A percentile compares a stretch with the other conserved stretches of the same genome.
Evolutionary conservation across 768 basidiomycete genomes (phyloP).

Genomic region (Lactifluus piperatus): DNA sequence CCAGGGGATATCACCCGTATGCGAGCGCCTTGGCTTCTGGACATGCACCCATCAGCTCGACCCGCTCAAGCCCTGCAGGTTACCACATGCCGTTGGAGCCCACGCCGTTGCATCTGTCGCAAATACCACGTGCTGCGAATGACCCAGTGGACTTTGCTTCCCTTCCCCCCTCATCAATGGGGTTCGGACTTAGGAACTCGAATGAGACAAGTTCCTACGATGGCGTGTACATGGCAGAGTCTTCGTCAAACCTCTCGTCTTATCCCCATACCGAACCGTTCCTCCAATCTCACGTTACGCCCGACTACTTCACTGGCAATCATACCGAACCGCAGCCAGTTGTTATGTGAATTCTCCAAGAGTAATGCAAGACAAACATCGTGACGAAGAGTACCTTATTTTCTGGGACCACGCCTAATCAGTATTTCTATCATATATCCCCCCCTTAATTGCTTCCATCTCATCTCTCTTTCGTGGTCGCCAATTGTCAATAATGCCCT

Average conservation of each 20-base stretch:
- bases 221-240: conserved; percentile 26
- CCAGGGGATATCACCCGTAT: conserved; percentile 32
- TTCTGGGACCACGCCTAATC: conserved; percentile 7
- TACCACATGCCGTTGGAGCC: conserved; percentile 42
- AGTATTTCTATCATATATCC: conserved; percentile 1
- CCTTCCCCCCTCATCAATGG: conserved; percentile 11
- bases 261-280: conserved; percentile 3
- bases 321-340: conserved; percentile 19
- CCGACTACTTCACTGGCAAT: conserved; percentile 7
- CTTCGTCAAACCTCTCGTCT: conserved; percentile 22
- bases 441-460: conserved; percentile 6
- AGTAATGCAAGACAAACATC: neutral
- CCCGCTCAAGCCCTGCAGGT: conserved; percentile 34
- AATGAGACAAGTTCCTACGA: conserved; percentile 13
- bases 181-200: conserved; percentile 13
- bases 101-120: conserved; percentile 16
- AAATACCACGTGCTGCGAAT: conserved; percentile 20
- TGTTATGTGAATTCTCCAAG: conserved; percentile 18
- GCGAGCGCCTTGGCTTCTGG: conserved; percentile 20
- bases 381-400: conserved; percentile 11
- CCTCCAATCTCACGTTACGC: neutral
- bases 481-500: conserved; percentile 8
- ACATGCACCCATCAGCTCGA: conserved; percentile 23
- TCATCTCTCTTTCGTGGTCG: conserved; percentile 12
- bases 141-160: conserved; percentile 5